Base-by-base conservation (phyloP, 208 protist species). In the Leishmania amazonensis region DNA sequence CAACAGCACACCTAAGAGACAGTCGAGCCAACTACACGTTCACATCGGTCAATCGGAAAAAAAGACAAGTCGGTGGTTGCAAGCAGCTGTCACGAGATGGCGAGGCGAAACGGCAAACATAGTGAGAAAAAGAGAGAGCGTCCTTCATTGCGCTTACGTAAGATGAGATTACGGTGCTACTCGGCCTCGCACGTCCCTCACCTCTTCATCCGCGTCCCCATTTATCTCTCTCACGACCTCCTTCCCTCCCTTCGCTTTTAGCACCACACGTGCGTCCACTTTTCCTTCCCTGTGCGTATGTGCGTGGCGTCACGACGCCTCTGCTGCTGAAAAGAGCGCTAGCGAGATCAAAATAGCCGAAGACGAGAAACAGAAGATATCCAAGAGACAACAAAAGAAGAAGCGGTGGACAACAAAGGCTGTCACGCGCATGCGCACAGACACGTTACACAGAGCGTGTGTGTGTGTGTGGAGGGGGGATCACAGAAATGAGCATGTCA, bases 341-440 rank as follows among this genome's bases (percentile, higher is more conserved):
- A n/a, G 11, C 40, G 21, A 45, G 28, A 74, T 51, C 68, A 74
- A 74, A 40, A 31, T 9, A 40, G 7, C 40, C 24, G 15, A 74
- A 13, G n/a, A 64, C 28, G 28, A 31, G 42, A 74, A 62, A 71
- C 75, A 68, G 57, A 78, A 71, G 58, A 21, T 81, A 17, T 49
- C 64, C 54, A 68, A 75, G 17, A 54, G 53, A 57, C 31, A 80
- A 83, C 45, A 67, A 76, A 76, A 85, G 54, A 42, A 80, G 58
- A 81, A 67, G 45, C 35, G 28, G 24, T 28, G 62, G 42, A 51
- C 28, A 64, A 24, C 58, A 28, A 17, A 64, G 58, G 19, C 58
- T 2, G 31, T 60, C 58, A 81, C 31, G 51, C 17, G 15, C 51
- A 9, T 54, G 38, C 58, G 28, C 58, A 15, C 58, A 17, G 58